These are phyloP conservation scores for Helotiales sp. DNA, from an alignment of 2,329 filamentous ascomycete genomes.

Conservation along the genomic window DNA sequence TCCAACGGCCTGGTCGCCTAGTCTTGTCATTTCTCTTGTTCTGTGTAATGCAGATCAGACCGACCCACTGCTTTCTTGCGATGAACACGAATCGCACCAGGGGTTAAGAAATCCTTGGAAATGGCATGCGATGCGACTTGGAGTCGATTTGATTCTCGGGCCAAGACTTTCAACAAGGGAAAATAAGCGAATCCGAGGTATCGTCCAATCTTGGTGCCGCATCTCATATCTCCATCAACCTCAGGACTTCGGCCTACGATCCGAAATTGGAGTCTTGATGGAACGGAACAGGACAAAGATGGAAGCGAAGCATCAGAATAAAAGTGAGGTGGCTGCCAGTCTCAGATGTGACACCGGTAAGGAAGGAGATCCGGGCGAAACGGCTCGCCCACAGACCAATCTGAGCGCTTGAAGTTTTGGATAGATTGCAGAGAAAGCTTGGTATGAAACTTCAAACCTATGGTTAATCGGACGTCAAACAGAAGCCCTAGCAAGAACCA, in stretches of 20 bases:
- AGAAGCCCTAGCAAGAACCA: conserved; percentile 2
- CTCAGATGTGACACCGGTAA: conserved; percentile 13
- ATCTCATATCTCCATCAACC: neutral
- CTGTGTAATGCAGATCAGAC: conserved; percentile 9
- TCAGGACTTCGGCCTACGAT: conserved; percentile 4
- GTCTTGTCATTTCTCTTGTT: conserved; percentile 12
- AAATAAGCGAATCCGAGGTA: neutral
- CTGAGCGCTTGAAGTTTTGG: neutral
- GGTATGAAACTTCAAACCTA: conserved; percentile 12
- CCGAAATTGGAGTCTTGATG: conserved; percentile 1
- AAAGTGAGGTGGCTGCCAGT: conserved; percentile 10
- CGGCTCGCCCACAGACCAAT: conserved; percentile 1
- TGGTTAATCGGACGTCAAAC: conserved; percentile 9
- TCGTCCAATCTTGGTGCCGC: conserved; percentile 1
- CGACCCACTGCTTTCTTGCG: conserved; percentile 4
- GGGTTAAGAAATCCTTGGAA: conserved; percentile 1
- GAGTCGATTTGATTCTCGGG: neutral
- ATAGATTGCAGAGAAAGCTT: conserved; percentile 5
- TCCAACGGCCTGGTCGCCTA: conserved; percentile 1
- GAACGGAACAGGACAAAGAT: neutral
- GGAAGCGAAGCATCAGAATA: conserved; percentile 1
- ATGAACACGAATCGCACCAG: conserved; percentile 10
- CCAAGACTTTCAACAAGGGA: conserved; percentile 1
- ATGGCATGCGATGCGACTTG: conserved; percentile 7
- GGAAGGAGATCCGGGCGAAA: conserved; percentile 7